Percentiles rank a stretch among this genome's conserved stretches.
Evolutionary conservation across 164 flowering plant species (phyloP).

Genomic region (Magnolia sinica): DNA sequence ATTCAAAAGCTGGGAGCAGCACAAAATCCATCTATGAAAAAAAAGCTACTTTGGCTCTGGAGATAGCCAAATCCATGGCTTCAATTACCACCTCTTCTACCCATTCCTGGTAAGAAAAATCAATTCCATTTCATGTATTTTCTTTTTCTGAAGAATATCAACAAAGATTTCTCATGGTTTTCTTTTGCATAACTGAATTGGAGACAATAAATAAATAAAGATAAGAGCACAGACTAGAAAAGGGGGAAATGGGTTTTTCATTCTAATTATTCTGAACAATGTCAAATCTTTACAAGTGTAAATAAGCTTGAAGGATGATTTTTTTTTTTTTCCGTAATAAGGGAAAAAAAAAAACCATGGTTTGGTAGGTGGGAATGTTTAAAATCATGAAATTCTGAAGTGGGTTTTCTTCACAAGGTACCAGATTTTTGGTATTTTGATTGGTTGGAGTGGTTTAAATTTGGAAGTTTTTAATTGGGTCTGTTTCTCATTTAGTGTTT

Average conservation of each 20-base stretch:
- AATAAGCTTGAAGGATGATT: too few relatives aligned
- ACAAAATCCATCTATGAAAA: not conserved
- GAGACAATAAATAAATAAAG: too few relatives aligned
- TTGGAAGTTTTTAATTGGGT: not conserved
- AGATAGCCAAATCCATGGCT: constrained; percentile 4
- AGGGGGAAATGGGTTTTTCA: not conserved
- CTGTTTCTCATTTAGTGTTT: not conserved
- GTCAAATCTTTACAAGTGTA: not conserved
- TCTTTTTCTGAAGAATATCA: not conserved
- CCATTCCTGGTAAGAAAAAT: constrained; percentile 5
- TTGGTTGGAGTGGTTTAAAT: not conserved
- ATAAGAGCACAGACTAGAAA: too few relatives aligned
- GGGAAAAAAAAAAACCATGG: not conserved
- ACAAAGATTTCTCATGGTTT: not conserved
- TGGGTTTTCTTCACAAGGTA: not conserved
- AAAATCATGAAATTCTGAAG: not conserved
- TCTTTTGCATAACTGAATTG: not conserved
- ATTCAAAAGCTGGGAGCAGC: not conserved
- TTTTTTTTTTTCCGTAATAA: too few relatives aligned
- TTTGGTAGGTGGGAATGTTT: not conserved
- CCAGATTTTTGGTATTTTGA: not conserved
- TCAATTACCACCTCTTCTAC: constrained; percentile 4
- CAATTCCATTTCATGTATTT: not conserved
- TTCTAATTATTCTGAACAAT: not conserved
- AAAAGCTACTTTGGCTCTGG: not conserved